Percentiles rank a stretch among this genome's conserved stretches.
Conservation (phyloP, 805 yeast genomes). For the Deakozyma indianensis region DNA sequence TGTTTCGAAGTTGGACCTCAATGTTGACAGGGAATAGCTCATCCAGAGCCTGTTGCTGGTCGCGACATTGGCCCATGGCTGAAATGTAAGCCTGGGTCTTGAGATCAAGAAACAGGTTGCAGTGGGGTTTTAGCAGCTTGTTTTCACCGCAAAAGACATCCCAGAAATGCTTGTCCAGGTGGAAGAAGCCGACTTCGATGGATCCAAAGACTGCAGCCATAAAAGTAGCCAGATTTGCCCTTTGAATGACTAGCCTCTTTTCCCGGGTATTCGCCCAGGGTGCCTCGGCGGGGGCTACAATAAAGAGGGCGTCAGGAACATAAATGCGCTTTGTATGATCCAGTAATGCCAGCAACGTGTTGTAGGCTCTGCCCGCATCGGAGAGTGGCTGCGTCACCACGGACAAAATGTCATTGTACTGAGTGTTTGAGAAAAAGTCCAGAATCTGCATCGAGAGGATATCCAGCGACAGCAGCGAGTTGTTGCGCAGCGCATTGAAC, state of each 20-base stretch:
- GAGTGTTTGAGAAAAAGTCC: constrained; percentile 46
- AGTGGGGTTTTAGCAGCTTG: constrained; percentile 65
- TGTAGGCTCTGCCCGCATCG: constrained; percentile 44
- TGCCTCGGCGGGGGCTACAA: constrained; percentile 5
- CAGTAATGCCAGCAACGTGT: constrained; percentile 58
- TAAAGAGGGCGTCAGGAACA: constrained; percentile 8
- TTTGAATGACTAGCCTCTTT: constrained; percentile 52
- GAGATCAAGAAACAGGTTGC: constrained; percentile 64
- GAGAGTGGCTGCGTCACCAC: constrained; percentile 52
- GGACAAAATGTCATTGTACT: constrained; percentile 62
- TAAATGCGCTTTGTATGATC: constrained; percentile 64
- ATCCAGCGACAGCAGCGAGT: constrained; percentile 52
- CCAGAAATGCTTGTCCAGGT: constrained; percentile 69
- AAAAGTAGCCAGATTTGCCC: constrained; percentile 79
- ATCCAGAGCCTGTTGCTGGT: constrained; percentile 52
- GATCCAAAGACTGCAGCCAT: constrained; percentile 76
- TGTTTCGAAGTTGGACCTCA: constrained; percentile 23
- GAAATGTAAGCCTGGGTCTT: constrained; percentile 94
- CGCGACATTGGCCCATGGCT: constrained; percentile 45
- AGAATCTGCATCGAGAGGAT: constrained; percentile 71
- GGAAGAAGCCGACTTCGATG: constrained; percentile 75
- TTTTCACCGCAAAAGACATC: constrained; percentile 60
- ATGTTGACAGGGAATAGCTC: constrained; percentile 61
- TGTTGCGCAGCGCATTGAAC: constrained; percentile 6
- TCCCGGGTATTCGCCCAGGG: constrained; percentile 8